These are phyloP conservation scores for Phytophthora pinifolia DNA, from an alignment of 352 stramenopile species.

Conservation along the genomic window DNA sequence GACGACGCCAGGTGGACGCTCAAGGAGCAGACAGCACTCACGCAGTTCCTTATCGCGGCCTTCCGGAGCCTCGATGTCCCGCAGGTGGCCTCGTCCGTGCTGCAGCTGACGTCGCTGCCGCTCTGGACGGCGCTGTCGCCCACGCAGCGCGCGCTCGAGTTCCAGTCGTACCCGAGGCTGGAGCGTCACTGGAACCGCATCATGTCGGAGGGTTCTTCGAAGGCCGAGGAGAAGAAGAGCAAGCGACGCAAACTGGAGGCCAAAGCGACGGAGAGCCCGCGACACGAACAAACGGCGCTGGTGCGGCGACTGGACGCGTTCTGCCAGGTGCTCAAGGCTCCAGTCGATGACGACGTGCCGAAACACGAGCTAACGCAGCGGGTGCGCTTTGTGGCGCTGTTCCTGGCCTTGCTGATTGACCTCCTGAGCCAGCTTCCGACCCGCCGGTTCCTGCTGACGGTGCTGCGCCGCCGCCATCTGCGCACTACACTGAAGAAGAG, in stretches of 20 bases:
- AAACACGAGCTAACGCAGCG: slow-evolving; percentile 20
- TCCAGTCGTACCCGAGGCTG: slow-evolving; percentile 63
- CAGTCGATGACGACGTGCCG: slow-evolving; percentile 28
- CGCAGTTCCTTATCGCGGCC: slow-evolving; percentile 63
- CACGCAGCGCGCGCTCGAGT: slow-evolving; percentile 63
- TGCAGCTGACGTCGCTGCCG: slow-evolving; percentile 66
- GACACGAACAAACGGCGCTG: slow-evolving; percentile 36
- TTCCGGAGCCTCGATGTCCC: slow-evolving; percentile 63
- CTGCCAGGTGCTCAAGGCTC: slow-evolving; percentile 31
- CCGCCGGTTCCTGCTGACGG: slow-evolving; percentile 75
- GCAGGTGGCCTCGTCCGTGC: slow-evolving; percentile 46
- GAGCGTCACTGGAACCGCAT: slow-evolving; percentile 64
- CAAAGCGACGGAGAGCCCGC: slow-evolving; percentile 1
- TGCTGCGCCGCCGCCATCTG: slow-evolving; percentile 73
- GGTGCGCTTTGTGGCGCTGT: slow-evolving; percentile 56
- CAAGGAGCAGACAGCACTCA: slow-evolving; percentile 50
- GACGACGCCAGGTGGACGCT: slow-evolving; percentile 43
- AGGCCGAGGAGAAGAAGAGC: slow-evolving; percentile 24
- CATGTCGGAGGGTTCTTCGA: not conserved
- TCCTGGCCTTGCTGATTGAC: slow-evolving; percentile 83
- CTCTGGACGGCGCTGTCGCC: slow-evolving; percentile 63
- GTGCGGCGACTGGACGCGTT: slow-evolving; percentile 49
- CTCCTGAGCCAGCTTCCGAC: slow-evolving; percentile 89
- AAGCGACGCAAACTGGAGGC: slow-evolving; percentile 42
- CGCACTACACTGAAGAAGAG: slow-evolving; percentile 41